Percentiles rank a stretch among this genome's conserved stretches.
Evolutionary conservation across 306 rosid genomes (phyloP).

Genomic region (Acacia melanoxylon): DNA sequence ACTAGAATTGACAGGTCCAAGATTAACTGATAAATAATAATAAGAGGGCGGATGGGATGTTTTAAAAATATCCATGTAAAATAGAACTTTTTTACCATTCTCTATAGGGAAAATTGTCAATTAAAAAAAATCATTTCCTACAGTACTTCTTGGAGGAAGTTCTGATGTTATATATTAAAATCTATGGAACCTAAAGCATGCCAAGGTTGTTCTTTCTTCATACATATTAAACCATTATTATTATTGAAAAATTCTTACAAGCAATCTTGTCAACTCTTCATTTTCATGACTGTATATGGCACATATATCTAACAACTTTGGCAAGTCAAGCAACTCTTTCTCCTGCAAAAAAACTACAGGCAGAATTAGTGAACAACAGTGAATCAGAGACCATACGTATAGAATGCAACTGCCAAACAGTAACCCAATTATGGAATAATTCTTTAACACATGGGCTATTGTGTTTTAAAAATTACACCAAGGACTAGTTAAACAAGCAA

Average conservation of each 20-base stretch:
- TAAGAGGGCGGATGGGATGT: neutral
- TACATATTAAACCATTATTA: neutral
- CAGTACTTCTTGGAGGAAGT: neutral
- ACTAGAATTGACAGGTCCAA: neutral
- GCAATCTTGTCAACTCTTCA: constrained; percentile 71
- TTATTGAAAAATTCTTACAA: constrained; percentile 53
- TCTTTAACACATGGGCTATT: constrained; percentile 13
- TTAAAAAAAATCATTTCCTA: constrained; percentile 5
- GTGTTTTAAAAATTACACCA: constrained; percentile 4
- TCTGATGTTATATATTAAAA: constrained; percentile 2
- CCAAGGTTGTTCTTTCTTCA: neutral
- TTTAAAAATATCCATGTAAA: neutral
- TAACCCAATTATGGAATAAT: neutral
- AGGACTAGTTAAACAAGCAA: neutral
- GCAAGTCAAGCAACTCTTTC: constrained; percentile 86
- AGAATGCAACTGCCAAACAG: constrained; percentile 13
- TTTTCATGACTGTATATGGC: constrained; percentile 86
- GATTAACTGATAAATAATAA: neutral
- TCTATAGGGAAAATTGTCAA: neutral
- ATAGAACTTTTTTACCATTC: neutral
- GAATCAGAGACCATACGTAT: constrained; percentile 11
- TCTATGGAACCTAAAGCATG: constrained; percentile 18
- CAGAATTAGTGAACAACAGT: constrained; percentile 64
- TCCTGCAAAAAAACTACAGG: constrained; percentile 96
- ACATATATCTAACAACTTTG: constrained; percentile 88